These are phyloP conservation scores for Salvia splendens DNA, from an alignment of 257 asterid species.

Conservation along the genomic window DNA sequence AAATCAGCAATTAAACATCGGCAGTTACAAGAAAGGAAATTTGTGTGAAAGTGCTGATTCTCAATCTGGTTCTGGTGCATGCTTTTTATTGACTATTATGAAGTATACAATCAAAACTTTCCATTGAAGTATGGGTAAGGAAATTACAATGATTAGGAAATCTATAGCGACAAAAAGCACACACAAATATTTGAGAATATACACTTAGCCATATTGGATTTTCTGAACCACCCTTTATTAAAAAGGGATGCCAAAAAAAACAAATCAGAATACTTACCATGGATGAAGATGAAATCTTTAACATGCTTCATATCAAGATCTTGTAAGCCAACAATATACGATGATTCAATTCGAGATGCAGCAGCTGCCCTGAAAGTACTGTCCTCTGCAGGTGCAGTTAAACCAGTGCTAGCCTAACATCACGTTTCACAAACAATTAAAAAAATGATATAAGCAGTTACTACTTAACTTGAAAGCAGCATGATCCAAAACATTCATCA, in stretches of 20 bases:
- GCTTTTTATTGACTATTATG: conserved; percentile 7
- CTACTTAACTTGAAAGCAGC: conserved; percentile 8
- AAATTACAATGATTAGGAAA: conserved; percentile 6
- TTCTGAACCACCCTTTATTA: conserved; percentile 15
- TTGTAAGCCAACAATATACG: conserved; percentile 68
- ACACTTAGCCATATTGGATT: conserved; percentile 21
- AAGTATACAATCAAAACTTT: conserved; percentile 26
- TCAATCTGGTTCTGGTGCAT: conserved; percentile 10
- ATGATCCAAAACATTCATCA: conserved; percentile 26
- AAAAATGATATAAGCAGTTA: conserved; percentile 26
- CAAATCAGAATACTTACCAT: conserved; percentile 56
- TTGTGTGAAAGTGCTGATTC: conserved; percentile 24
- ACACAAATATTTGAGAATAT: not conserved
- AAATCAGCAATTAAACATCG: not conserved
- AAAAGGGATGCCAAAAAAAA: conserved; percentile 22
- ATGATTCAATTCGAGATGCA: conserved; percentile 88
- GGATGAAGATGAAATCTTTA: conserved; percentile 73
- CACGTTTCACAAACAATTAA: conserved; percentile 33
- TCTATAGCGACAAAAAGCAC: not conserved
- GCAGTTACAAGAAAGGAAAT: conserved; percentile 10
- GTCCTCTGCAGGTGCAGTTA: conserved; percentile 82
- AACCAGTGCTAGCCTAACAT: conserved; percentile 84
- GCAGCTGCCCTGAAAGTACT: conserved; percentile 55
- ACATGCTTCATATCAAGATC: conserved; percentile 96
- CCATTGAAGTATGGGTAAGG: not conserved